Conservation (phyloP, 148 eudicot genomes). For the Rhododendron molle region DNA sequence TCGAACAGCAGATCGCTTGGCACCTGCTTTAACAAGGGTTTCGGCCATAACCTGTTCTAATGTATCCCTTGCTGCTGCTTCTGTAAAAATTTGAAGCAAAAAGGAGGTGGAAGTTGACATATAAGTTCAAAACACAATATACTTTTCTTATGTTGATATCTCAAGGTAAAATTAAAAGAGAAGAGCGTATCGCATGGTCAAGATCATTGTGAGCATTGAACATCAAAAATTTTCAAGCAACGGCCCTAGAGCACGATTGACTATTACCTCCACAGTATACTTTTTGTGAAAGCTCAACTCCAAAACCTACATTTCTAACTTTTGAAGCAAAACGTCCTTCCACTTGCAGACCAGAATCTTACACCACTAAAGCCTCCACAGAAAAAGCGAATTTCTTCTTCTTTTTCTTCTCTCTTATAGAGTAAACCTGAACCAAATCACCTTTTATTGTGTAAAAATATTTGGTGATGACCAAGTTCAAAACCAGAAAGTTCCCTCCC, state of each 20-base stretch:
- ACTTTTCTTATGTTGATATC: neutral
- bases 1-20: constrained; percentile 46
- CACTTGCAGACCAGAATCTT: neutral
- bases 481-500: neutral
- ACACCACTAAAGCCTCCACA: neutral
- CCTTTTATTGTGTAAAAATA: neutral
- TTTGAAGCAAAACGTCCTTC: neutral
- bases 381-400: neutral
- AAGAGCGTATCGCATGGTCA: neutral
- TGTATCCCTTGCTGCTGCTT: constrained; percentile 56
- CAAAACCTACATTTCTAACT: neutral
- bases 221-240: neutral
- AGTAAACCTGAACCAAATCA: neutral
- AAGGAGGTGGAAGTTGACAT: neutral
- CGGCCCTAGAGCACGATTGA: neutral
- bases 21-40: constrained; percentile 48
- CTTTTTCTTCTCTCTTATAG: neutral
- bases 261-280: neutral
- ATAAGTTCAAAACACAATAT: neutral
- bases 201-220: neutral
- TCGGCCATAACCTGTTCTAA: constrained; percentile 57
- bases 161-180: neutral
- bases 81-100: constrained; percentile 30
- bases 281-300: neutral
- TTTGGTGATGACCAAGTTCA: neutral